Evolutionary conservation across 768 basidiomycete genomes (phyloP), one percentile per base, ranked within the genome.

Genomic region (Gyrodon lividus): DNA sequence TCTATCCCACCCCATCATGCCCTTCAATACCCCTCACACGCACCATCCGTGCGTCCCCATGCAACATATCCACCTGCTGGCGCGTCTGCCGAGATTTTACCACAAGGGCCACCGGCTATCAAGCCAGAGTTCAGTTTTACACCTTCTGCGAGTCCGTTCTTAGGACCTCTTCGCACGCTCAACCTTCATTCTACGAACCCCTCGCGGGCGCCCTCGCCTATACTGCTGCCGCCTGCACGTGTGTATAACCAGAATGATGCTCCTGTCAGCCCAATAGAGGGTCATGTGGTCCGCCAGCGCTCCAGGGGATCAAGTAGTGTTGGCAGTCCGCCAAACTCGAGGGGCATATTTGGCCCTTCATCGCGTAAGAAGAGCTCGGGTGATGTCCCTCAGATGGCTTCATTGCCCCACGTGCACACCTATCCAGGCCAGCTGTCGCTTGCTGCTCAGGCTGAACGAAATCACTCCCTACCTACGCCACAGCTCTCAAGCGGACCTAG

Each of bases 61-160:
- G 61, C 59, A 44, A 49, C 63, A 45, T 63, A 63, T 43, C 57
- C 62, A 39, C 24, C 54, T 31, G 20, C 48, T 4, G 61, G 46
- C 22, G 3, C 51, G 31, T 69, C 58, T 56, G 71, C 61, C 60
- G 74, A 68, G 13, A 52, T 61, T 31, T 68, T 67, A 23, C 65
- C 60, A 12, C 66, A 55, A 47, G 62, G 56, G 6, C 24, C 43
- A 13, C 44, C 69, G 46, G 53, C 44, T 35, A 47, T 59, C 48
- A 69, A 65, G 38, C 57, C 69, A 20, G 75, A 74, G 43, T 69
- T 74, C 60, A 53, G 67, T 4, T 74, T 78, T 59, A 89, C 89
- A 1, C 89, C 89, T 1, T 85, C 83, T 17, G 84, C 87, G 2
- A 87, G 85, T 52, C 89, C 89, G 1, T 90, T 92, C 77, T 79